These are phyloP conservation scores for Cyberlindnera veronae DNA, from an alignment of 805 yeast species.

Conservation along the genomic window DNA sequence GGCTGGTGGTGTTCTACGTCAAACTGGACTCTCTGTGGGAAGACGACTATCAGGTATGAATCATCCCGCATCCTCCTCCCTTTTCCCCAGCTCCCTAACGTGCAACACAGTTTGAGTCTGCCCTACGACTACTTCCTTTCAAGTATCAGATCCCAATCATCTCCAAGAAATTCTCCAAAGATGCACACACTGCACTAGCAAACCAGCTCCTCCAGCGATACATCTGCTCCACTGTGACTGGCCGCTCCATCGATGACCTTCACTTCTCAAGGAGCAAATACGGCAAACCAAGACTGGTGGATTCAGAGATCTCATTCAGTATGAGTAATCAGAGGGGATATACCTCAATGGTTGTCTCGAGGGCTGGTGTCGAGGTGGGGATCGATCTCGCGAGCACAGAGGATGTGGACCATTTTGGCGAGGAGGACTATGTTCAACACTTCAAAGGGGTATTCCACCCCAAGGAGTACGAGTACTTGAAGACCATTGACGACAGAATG, in stretches of 20 bases:
- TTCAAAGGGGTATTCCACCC: constrained; percentile 41
- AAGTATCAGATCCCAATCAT: constrained; percentile 39
- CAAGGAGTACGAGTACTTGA: constrained; percentile 34
- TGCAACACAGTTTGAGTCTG: constrained; percentile 47
- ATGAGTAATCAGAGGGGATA: constrained; percentile 55
- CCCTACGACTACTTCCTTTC: constrained; percentile 44
- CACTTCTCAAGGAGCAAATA: constrained; percentile 32
- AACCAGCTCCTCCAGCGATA: constrained; percentile 43
- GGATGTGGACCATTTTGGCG: constrained; percentile 26
- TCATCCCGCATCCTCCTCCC: no score
- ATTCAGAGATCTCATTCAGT: constrained; percentile 43
- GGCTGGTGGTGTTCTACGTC: constrained; percentile 15
- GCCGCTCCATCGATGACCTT: constrained; percentile 18
- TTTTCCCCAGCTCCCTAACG: no score
- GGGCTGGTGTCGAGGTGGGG: constrained; percentile 33
- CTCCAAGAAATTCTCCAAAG: constrained; percentile 34
- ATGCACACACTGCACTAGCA: constrained; percentile 38
- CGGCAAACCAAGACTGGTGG: constrained; percentile 55
- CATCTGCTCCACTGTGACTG: constrained; percentile 35
- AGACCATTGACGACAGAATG: constrained; percentile 7
- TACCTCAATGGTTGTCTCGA: constrained; percentile 42
- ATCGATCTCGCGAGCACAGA: constrained; percentile 43
- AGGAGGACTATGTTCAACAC: constrained; percentile 32
- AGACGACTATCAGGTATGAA: constrained; percentile 21
- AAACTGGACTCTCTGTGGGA: constrained; percentile 14